Conservation (phyloP, 1,139 yeast species). For the Geotrichum phurueaensis region DNA sequence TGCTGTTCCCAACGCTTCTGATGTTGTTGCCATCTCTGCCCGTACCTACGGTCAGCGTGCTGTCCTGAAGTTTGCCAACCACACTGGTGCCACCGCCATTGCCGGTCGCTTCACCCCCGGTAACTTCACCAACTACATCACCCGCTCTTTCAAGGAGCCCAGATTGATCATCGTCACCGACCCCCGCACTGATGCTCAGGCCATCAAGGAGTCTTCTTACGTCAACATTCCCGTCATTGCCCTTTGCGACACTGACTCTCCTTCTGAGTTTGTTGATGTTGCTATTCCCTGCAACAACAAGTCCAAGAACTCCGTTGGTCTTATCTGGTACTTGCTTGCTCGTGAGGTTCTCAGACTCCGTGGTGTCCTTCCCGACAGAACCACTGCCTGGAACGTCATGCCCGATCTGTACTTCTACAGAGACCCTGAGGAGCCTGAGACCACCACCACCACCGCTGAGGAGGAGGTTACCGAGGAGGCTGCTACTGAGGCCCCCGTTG, state of each 20-base stretch:
- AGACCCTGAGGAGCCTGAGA: conserved; percentile 99
- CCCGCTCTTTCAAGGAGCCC: conserved; percentile 99
- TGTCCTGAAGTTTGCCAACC: conserved; percentile 98
- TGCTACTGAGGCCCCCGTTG: conserved; percentile 59
- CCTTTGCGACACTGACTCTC: conserved; percentile 97
- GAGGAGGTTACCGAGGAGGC: conserved; percentile 53
- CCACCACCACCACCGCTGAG: conserved; percentile 53
- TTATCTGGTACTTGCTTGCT: conserved; percentile 98
- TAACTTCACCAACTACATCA: conserved; percentile 99
- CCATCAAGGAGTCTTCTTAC: conserved; percentile 99
- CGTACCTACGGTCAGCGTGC: conserved; percentile 99
- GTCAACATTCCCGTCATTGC: conserved; percentile 99
- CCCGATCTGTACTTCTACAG: conserved; percentile 99
- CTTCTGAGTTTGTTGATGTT: conserved; percentile 97
- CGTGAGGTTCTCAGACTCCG: conserved; percentile 99
- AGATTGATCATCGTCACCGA: conserved; percentile 98
- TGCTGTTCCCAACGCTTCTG: conserved; percentile 97
- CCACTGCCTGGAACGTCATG: conserved; percentile 98
- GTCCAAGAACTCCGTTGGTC: conserved; percentile 99
- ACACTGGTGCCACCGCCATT: conserved; percentile 99
- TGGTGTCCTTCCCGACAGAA: conserved; percentile 96
- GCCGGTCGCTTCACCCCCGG: conserved; percentile 99
- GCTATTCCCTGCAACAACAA: conserved; percentile 99
- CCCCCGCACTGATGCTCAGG: conserved; percentile 99
- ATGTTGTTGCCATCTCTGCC: conserved; percentile 97